These are phyloP conservation scores for Plantago coronopus DNA, from an alignment of 305 asterid genomes.

Conservation along the genomic window DNA sequence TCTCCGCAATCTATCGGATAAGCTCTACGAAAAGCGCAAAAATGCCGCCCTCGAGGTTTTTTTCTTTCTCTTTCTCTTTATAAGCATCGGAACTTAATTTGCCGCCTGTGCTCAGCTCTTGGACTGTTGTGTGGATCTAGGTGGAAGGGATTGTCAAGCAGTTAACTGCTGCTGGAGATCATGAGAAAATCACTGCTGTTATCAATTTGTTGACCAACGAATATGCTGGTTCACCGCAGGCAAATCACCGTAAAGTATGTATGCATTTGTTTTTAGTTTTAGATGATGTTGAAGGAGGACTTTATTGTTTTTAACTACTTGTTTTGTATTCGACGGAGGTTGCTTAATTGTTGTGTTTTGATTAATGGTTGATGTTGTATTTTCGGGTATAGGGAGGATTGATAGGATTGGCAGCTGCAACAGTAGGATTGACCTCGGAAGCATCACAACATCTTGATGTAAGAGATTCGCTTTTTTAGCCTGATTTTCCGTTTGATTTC, in stretches of 20 bases:
- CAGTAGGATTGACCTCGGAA: conserved; percentile 90
- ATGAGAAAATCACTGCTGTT: conserved; percentile 72
- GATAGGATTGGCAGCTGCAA: conserved; percentile 96
- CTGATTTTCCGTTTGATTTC: background rate
- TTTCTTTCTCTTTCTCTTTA: conserved; percentile 13
- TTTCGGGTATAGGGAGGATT: conserved; percentile 70
- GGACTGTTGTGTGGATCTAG: conserved; percentile 51
- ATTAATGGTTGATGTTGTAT: conserved; percentile 7
- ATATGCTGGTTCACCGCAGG: conserved; percentile 75
- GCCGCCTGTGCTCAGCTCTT: conserved; percentile 10
- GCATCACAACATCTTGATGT: conserved; percentile 97
- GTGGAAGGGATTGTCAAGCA: conserved; percentile 97
- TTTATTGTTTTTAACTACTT: background rate
- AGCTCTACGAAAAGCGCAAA: conserved; percentile 95
- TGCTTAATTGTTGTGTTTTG: background rate
- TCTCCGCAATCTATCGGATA: conserved; percentile 89
- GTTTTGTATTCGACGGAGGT: too few species aligned
- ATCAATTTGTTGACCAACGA: conserved; percentile 75
- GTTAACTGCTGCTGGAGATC: conserved; percentile 62
- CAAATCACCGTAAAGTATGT: conserved; percentile 87
- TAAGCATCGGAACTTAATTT: background rate
- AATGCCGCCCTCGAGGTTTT: conserved; percentile 96
- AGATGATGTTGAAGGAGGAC: conserved; percentile 6
- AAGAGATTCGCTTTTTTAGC: conserved; percentile 19
- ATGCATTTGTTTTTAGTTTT: conserved; percentile 5